Base-by-base conservation (phyloP, 306 rosid genomes). In the Trifolium pratense region DNA sequence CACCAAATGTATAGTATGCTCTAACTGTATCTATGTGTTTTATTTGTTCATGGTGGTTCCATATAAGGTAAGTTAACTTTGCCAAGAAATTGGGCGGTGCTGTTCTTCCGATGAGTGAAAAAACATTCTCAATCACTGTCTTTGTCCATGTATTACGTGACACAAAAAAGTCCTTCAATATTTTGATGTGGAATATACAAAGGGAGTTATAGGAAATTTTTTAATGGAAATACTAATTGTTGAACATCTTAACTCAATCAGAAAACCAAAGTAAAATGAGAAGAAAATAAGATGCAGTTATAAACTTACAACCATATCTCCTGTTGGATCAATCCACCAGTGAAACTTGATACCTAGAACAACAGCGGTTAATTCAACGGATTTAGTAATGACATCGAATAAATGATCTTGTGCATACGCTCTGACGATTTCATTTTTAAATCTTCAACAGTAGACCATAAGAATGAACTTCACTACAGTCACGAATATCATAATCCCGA, bases 261-360 rank as follows among this genome's bases (percentile, higher is more conserved):
- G 49, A 10, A 7, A 43, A 46, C 49, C 49, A 49, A 5, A 14
- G 14, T 61, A 9, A 53, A 21, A 56, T 23, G 39, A 21, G 51
- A 25, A 32, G 45, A 71, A 49, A 73, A 53, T 31, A 20, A 75
- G 58, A 1, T 40, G 20, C 46, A 37, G 66, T 51, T 61, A 65
- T 70, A 57, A 79, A 83, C 96, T 90, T 68, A 89, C 97, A 21
- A 91, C 9, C 62, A 91, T 88, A 75, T 92, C 97, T 77, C 97
- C 97, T 14, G 75, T 1, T 45, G 97, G 95, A 78, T 91, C 97
- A 75, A 89, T 82, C 97, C 95, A 89, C 92, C 92, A 89, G 53
- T 2, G 0, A 71, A 61, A 84, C 68, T 76, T 85, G 81, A 73
- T 80, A 53, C 95, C 92, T 13, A 91, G 82, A 9, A 87, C 86